Percentiles rank a stretch among this genome's conserved stretches.
Evolutionary conservation across 257 asterid genomes (phyloP).

Genomic region (Agastache rugosa): DNA sequence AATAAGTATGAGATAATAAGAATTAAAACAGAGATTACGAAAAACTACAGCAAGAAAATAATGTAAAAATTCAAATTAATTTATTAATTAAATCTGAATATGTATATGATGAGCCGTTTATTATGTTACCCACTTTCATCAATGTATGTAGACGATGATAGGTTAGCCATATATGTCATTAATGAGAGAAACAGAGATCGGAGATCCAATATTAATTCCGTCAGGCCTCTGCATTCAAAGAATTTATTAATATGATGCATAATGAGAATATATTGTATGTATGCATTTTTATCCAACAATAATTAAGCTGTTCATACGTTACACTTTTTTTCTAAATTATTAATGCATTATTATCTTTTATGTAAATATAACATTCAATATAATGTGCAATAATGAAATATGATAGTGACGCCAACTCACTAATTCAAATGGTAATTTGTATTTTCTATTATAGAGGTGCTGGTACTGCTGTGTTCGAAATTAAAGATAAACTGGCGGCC

Average conservation of each 20-base stretch:
- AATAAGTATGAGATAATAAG: not conserved
- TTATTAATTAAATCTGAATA: not conserved
- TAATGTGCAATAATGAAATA: not conserved
- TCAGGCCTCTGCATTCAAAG: not conserved
- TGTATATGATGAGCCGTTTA: not conserved
- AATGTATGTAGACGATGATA: not conserved
- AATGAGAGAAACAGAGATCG: not conserved
- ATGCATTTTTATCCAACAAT: not conserved
- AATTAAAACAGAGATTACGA: not conserved
- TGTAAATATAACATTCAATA: no score
- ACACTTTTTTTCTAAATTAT: not conserved
- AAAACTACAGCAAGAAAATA: not conserved
- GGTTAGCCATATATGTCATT: not conserved
- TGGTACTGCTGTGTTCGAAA: no score
- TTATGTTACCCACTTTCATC: slow-evolving; percentile 15
- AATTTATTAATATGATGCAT: not conserved
- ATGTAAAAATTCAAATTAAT: not conserved
- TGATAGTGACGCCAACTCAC: not conserved
- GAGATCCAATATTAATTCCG: slow-evolving; percentile 1
- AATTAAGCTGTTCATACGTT: not conserved
- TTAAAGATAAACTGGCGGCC: no score
- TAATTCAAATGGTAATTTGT: not conserved
- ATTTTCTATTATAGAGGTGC: not conserved
- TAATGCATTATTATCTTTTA: not conserved
- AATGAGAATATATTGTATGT: not conserved